Conservation (phyloP, 805 yeast genomes). For the Saccharomyces eubayanus region DNA sequence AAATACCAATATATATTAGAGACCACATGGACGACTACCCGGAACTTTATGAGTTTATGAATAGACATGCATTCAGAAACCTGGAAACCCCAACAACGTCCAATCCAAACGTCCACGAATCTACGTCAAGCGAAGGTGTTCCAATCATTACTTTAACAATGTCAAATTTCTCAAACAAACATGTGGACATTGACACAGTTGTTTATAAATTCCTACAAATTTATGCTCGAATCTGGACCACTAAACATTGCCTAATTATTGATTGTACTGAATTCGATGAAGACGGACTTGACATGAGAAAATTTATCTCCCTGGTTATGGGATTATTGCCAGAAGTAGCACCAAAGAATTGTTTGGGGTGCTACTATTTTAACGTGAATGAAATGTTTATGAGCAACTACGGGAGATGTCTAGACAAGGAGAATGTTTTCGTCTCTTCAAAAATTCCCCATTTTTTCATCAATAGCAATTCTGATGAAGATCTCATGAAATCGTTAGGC, state of each 20-base stretch:
- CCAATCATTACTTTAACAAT: slow-evolving; percentile 56
- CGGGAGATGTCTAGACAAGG: slow-evolving; percentile 18
- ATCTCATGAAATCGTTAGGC: slow-evolving; percentile 38
- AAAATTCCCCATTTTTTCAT: slow-evolving; percentile 34
- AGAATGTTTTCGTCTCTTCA: slow-evolving; percentile 20
- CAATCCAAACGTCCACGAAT: slow-evolving; percentile 42
- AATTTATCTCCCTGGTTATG: slow-evolving; percentile 28
- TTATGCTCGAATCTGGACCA: slow-evolving; percentile 63
- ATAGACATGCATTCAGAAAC: slow-evolving; percentile 51
- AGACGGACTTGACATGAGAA: slow-evolving; percentile 14
- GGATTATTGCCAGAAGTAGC: slow-evolving; percentile 45
- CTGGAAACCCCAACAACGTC: slow-evolving; percentile 28
- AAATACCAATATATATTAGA: slow-evolving; percentile 46
- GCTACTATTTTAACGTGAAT: slow-evolving; percentile 41
- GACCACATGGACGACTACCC: slow-evolving; percentile 41
- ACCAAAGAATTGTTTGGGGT: slow-evolving; percentile 42
- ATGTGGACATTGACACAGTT: slow-evolving; percentile 41
- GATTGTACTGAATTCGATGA: slow-evolving; percentile 61
- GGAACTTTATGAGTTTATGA: slow-evolving; percentile 65
- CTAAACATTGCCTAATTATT: slow-evolving; percentile 49
- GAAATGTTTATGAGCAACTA: slow-evolving; percentile 22
- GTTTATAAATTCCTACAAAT: slow-evolving; percentile 55
- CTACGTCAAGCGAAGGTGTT: slow-evolving; percentile 62
- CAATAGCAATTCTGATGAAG: slow-evolving; percentile 40
- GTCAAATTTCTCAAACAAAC: slow-evolving; percentile 30